phyloP scores from a whole-genome alignment of 352 stramenopile species.

The Phytophthora niederhauseri region DNA sequence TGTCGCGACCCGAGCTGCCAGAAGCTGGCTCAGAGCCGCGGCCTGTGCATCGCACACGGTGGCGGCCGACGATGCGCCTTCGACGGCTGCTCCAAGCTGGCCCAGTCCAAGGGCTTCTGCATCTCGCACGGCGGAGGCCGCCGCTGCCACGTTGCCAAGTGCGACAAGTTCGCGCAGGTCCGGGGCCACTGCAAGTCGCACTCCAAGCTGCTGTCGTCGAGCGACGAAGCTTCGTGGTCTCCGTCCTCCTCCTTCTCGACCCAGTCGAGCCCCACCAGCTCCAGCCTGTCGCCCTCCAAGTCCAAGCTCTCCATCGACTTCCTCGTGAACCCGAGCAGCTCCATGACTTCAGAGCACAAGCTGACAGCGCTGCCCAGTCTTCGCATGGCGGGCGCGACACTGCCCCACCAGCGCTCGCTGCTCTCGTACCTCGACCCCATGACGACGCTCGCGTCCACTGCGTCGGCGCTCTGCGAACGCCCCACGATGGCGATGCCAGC shows the following conservation, averaged over 20 bases:
- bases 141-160: conserved; percentile 67
- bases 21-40: conserved; percentile 80
- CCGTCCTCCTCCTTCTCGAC: conserved; percentile 10
- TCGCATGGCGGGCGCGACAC: conserved; percentile 2
- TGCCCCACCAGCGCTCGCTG: conserved; percentile 34
- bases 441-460: conserved; percentile 22
- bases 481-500: conserved; percentile 12
- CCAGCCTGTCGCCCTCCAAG: conserved; percentile 30
- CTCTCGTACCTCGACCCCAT: conserved; percentile 40
- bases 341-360: conserved; percentile 3
- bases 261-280: conserved; percentile 3
- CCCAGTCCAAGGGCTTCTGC: conserved; percentile 80
- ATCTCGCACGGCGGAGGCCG: conserved; percentile 81
- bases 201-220: conserved; percentile 59
- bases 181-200: conserved; percentile 85
- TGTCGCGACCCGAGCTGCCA: conserved; percentile 73
- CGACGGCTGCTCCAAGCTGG: conserved; percentile 69
- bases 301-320: conserved; percentile 63
- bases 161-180: conserved; percentile 85
- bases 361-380: conserved; percentile 10
- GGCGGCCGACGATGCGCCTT: conserved; percentile 73
- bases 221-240: conserved; percentile 23
- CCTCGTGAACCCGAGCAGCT: conserved; percentile 43
- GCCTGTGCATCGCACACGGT: conserved; percentile 78
- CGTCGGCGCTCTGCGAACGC: conserved; percentile 12